Conservation (phyloP, 2,329 filamentous ascomycete genomes). For the Diaporthe citri region DNA sequence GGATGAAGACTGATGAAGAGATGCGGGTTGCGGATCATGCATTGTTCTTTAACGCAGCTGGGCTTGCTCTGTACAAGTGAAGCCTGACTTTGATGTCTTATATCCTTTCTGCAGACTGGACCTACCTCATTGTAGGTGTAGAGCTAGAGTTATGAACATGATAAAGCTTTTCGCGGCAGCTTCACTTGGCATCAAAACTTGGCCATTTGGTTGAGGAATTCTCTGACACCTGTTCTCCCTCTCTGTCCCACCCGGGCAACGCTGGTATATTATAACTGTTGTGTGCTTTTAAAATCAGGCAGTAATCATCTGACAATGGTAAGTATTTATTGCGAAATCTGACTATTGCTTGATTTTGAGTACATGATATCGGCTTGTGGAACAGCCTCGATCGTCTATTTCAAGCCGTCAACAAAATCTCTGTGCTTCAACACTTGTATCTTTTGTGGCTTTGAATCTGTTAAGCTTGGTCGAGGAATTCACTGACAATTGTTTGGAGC, state of each 20-base stretch:
- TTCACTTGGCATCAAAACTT: not conserved
- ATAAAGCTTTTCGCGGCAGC: not conserved
- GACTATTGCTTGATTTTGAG: not conserved
- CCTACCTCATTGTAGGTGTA: not conserved
- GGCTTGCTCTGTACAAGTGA: not conserved
- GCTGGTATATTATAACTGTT: not conserved
- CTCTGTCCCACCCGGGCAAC: not conserved
- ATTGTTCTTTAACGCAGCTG: not conserved
- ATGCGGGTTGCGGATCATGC: not conserved
- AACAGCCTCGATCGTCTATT: not conserved
- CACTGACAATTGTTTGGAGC: no score
- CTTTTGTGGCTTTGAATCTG: no score
- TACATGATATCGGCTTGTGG: not conserved
- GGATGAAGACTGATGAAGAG: conserved; percentile 60
- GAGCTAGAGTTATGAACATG: not conserved
- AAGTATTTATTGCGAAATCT: not conserved
- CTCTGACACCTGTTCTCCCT: not conserved
- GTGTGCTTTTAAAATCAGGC: not conserved
- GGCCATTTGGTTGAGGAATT: not conserved
- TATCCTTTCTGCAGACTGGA: not conserved
- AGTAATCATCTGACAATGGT: not conserved
- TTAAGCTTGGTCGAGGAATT: no score
- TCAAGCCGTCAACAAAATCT: not conserved
- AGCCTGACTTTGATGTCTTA: not conserved
- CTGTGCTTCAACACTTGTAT: no score